Evolutionary conservation across 139 green algal genomes (phyloP), one percentile per base, ranked within the genome.

Genomic region (Chlorella sp.): DNA sequence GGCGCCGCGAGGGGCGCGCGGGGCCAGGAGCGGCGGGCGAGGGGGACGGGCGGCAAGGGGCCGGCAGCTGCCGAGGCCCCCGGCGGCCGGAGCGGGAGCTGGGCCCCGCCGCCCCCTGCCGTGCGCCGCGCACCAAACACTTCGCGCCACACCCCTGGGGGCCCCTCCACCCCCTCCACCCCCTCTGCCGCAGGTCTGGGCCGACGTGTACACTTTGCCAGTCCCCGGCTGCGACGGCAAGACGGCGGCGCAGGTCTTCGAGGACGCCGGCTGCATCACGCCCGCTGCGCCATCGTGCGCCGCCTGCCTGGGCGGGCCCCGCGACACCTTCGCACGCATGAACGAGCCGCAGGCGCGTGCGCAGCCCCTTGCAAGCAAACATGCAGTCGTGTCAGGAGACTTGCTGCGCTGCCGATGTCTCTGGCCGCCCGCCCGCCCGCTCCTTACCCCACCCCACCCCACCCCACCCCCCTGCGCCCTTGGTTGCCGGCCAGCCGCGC

Each of bases 261-360:
- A 95, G 77, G 94, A 81, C 41, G 94, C 94, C 1, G 94, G 94
- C 55, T 98, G 94, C 83, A 86, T 90, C 23, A 89, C 91, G 15
- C 94, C 94, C 36, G 95, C 94, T 4, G 80, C 94, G 5, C 94
- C 94, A 60, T 93, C 82, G 14, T 98, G 94, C 78, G 95, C 95
- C 40, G 94, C 94, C 0, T 98, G 94, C 88, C 77, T 98, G 67
- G 94, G 95, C 27, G 94, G 94, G 0, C 94, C 94, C 19, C 86
- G 90, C 48, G 94, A 98, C 86, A 98, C 94, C 17, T 98, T 95
- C 83, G 94, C 92, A 1, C 90, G 94, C 73, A 97, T 98, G 93
- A 98, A 98, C 79, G 91, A 97, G 88, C 90, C 95, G 12, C 83
- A n/a, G n/a, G n/a, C n/a, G n/a, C n/a, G n/a, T n/a, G n/a, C n/a